phyloP scores from a whole-genome alignment of 345 rosid species.

The Euphorbia tirucalli region DNA sequence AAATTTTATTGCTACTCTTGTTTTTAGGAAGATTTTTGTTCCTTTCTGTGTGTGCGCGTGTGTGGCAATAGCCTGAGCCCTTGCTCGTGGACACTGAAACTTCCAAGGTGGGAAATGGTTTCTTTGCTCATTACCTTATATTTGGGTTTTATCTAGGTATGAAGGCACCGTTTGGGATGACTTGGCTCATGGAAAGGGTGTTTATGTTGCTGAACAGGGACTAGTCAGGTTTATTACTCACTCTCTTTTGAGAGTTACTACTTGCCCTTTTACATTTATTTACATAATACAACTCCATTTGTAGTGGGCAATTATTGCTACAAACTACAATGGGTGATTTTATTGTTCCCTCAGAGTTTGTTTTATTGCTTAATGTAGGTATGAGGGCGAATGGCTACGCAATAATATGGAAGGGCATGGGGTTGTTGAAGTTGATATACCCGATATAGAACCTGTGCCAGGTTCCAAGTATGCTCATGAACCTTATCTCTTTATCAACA shows the following conservation, averaged over 20 bases:
- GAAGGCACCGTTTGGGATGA: conserved; percentile 99
- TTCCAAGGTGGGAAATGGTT: not conserved
- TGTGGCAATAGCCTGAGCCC: not conserved
- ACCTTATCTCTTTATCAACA: conserved; percentile 10
- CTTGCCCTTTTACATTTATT: not conserved
- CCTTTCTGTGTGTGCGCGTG: too few relatives aligned
- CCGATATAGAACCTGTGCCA: conserved; percentile 83
- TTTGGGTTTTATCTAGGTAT: conserved; percentile 44
- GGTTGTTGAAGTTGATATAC: conserved; percentile 86
- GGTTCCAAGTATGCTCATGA: conserved; percentile 73
- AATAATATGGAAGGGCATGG: conserved; percentile 90
- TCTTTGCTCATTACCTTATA: conserved; percentile 12
- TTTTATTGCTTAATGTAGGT: conserved; percentile 39
- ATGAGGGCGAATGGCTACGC: conserved; percentile 97
- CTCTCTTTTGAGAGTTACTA: not conserved
- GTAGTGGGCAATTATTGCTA: not conserved
- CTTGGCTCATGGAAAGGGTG: conserved; percentile 95
- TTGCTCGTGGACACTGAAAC: not conserved
- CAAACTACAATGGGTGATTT: not conserved
- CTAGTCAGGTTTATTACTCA: conserved; percentile 59
- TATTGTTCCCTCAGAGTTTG: not conserved
- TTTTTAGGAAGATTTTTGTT: not conserved
- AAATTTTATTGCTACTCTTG: not conserved
- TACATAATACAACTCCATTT: not conserved
- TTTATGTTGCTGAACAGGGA: conserved; percentile 73